Evolutionary conservation across 2,329 filamentous ascomycete species (phyloP), one percentile per base, ranked within the genome.

Genomic region (Plectosphaerella sp.): DNA sequence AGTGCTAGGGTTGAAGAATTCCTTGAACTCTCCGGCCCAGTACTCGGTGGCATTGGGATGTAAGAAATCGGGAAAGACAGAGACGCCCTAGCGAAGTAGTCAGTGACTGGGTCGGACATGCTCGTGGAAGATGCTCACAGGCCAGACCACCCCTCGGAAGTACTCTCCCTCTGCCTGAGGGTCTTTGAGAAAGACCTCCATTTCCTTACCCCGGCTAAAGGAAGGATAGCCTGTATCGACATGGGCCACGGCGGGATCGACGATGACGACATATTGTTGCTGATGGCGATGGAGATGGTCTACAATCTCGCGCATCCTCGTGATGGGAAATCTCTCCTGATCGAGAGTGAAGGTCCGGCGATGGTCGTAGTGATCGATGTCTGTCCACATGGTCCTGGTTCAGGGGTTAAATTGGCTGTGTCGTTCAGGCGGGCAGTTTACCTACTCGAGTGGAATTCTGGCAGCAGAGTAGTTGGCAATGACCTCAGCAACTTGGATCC

Each of bases 41-140:
- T 84, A 94, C 1, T 71, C 59, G 50, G 84, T 76, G 1, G 82
- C 80, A 35, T 81, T 79, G 1, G 77, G 74, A 22, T 83, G 71
- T 62, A 91, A 90, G 88, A 88, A 93, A 62, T 93, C 89, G 0
- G 87, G 87, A 66, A 83, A 91, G 2, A 78, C 84, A 0, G 84
- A 81, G 9, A 82, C 76, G 33, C 89, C 89, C 43, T 46, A 28
- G n/a, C n/a, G n/a, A 9, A 15, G 10, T 3, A 7, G 41, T 43
- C 16, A 43, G 41, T 33, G 10, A 18, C 41, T 20, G n/a, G 18
- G 41, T 6, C 6, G 18, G 16, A 9, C 16, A 10, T n/a, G 37
- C 7, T 39, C 16, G 4, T 43, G 41, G 11, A n/a, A 20, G 4
- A 18, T 16, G 11, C 22, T 24, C 24, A 46, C 43, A 14, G 88